phyloP scores from a whole-genome alignment of 352 stramenopile genomes.

The Phytophthora niederhauseri region DNA sequence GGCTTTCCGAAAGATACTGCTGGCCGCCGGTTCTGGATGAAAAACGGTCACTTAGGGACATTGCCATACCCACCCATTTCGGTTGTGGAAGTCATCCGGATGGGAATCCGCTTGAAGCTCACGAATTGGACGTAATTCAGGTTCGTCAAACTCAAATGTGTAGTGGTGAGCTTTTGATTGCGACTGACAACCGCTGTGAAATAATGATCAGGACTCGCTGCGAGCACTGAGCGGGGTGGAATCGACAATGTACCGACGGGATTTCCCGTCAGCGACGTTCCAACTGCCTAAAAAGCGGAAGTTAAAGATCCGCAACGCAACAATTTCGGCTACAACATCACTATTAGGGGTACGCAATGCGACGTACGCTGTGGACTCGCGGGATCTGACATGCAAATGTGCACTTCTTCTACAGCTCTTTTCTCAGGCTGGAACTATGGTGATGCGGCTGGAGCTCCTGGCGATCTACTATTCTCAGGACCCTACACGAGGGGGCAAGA shows the following conservation, averaged over 20 bases:
- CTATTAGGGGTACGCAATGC: slow-evolving; percentile 46
- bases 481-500: slow-evolving; percentile 62
- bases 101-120: slow-evolving; percentile 41
- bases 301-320: slow-evolving; percentile 51
- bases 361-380: background rate
- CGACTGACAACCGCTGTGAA: slow-evolving; percentile 11
- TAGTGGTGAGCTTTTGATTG: background rate
- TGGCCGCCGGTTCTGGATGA: slow-evolving; percentile 17
- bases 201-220: slow-evolving; percentile 53
- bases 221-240: slow-evolving; percentile 68
- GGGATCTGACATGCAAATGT: background rate
- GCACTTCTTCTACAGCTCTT: slow-evolving; percentile 40
- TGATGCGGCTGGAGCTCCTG: slow-evolving; percentile 70
- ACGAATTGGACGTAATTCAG: slow-evolving; percentile 66
- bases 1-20: slow-evolving; percentile 24
- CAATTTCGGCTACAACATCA: slow-evolving; percentile 44
- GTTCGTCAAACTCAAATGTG: slow-evolving; percentile 32
- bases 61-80: slow-evolving; percentile 34
- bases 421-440: slow-evolving; percentile 50
- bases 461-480: slow-evolving; percentile 72
- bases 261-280: slow-evolving; percentile 48
- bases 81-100: slow-evolving; percentile 3
- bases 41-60: slow-evolving; percentile 28
- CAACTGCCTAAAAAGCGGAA: slow-evolving; percentile 45
- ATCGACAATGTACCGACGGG: slow-evolving; percentile 58